Evolutionary conservation across 306 rosid species (phyloP).

Genomic region (Rosa persica): DNA sequence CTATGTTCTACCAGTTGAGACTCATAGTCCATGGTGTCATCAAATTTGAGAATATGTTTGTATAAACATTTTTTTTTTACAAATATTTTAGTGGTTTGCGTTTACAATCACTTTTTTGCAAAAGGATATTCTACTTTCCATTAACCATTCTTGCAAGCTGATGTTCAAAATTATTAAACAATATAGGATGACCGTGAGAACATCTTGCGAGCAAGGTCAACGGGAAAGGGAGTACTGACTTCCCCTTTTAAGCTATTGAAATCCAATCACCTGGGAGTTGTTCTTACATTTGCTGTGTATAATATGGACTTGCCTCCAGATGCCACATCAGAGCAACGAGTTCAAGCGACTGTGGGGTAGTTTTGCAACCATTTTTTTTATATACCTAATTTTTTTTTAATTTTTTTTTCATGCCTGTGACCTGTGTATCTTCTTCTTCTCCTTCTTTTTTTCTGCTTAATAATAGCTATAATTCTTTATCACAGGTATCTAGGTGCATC

Average conservation of each 20-base stretch:
- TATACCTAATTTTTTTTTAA: neutral
- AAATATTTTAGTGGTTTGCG: neutral
- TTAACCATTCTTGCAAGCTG: constrained; percentile 23
- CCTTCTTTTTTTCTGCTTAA: neutral
- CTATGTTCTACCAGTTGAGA: neutral
- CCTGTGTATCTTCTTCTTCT: neutral
- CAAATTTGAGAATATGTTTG: neutral
- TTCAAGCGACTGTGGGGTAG: constrained; percentile 90
- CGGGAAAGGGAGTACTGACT: constrained; percentile 89
- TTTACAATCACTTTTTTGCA: neutral
- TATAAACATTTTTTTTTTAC: neutral
- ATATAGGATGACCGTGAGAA: constrained; percentile 88
- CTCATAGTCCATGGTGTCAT: neutral
- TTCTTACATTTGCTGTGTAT: constrained; percentile 91
- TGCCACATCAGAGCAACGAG: constrained; percentile 70
- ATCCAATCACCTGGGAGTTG: constrained; percentile 90
- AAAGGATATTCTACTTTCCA: constrained; percentile 6
- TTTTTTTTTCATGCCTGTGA: neutral
- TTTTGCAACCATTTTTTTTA: constrained; percentile 22
- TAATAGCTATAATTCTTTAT: constrained; percentile 14
- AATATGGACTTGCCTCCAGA: constrained; percentile 57
- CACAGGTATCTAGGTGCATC: constrained; percentile 92
- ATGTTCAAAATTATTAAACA: constrained; percentile 11
- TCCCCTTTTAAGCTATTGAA: constrained; percentile 94
- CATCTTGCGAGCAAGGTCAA: constrained; percentile 90